Percentiles rank a stretch among this genome's conserved stretches.
These are phyloP conservation scores for Anisodus tanguticus DNA, from an alignment of 257 asterid species.

Conservation along the genomic window DNA sequence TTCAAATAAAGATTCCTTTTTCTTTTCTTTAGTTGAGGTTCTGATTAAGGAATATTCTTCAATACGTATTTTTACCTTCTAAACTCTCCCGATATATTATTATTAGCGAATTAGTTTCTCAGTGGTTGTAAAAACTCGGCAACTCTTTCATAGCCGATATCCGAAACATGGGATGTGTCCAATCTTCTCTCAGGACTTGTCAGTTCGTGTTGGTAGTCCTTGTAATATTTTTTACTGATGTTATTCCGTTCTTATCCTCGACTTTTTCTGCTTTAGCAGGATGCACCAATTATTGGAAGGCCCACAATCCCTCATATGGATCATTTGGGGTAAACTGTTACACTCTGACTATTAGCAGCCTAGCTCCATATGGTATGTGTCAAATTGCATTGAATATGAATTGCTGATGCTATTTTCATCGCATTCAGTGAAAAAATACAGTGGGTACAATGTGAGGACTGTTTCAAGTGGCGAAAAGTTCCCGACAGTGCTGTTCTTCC, in stretches of 20 bases:
- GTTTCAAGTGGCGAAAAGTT: constrained; percentile 92
- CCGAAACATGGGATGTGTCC: constrained; percentile 9
- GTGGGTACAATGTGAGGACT: constrained; percentile 93
- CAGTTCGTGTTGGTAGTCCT: constrained; percentile 24
- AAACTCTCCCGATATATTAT: neutral
- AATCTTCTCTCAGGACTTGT: neutral
- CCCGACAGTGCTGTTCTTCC: constrained; percentile 74
- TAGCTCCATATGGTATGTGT: constrained; percentile 27
- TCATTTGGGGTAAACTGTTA: constrained; percentile 61
- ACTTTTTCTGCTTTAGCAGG: constrained; percentile 52
- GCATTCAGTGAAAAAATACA: constrained; percentile 57
- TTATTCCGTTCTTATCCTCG: neutral
- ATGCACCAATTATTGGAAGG: constrained; percentile 83
- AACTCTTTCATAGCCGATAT: neutral
- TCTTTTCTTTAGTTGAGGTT: neutral
- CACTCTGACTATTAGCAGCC: constrained; percentile 26
- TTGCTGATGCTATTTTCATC: constrained; percentile 25
- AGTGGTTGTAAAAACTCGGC: constrained; percentile 5
- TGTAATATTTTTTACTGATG: constrained; percentile 24
- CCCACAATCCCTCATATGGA: constrained; percentile 74
- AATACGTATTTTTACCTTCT: neutral
- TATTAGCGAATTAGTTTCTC: neutral
- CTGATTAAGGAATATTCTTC: neutral
- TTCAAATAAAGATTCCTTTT: neutral
- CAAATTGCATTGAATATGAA: constrained; percentile 33